Base-by-base conservation (phyloP, 2,329 filamentous ascomycete species). In the Exophiala calicioides region DNA sequence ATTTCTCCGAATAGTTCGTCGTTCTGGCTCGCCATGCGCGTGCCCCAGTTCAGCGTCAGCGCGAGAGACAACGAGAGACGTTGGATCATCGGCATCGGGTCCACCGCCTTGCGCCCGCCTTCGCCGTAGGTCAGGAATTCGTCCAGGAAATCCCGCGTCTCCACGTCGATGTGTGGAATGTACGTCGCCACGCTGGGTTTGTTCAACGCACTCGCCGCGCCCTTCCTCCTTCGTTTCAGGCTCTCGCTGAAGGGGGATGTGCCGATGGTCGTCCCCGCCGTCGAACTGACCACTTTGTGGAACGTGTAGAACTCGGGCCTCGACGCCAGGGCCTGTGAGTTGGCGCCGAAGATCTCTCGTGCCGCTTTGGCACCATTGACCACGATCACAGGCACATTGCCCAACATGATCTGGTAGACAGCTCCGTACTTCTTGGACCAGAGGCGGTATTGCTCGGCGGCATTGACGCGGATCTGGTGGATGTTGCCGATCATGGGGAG, bases 1-100 rank as follows among this genome's bases (percentile, higher is more conserved):
- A 84, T 82, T 59, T 84, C 80, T 13, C 75, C 67, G 51, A 84
- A 82, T n/a, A 84, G 65, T 5, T 74, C 68, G 43, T 81, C 75
- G n/a, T 83, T 70, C 44, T 81, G 75, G 12, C 74, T 79, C 9
- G 70, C 72, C 63, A 86, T 76, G 0, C 82, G 74, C 0, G 77
- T 75, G 0, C 82, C 83, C 80, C 81, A 86, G 60, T 85, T 85
- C 12, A 85, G 66, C 0, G 82, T 85, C 19, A 85, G 62, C 0
- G 80, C 75, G 3, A 85, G 68, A n/a, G 77, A 82, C 3, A 85
- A 65, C 9, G 75, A 78, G 0, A 85, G 70, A 0, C 82, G 76
- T 57, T 85, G 82, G 34, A 85, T 84, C 76, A 84, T 81, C 1
- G 81, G 79, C 79, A 84, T 81, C 0, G 82, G 81, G 45, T 86